These are phyloP conservation scores for Colletotrichum liaoningense DNA, from an alignment of 2,329 filamentous ascomycete genomes.

Conservation along the genomic window DNA sequence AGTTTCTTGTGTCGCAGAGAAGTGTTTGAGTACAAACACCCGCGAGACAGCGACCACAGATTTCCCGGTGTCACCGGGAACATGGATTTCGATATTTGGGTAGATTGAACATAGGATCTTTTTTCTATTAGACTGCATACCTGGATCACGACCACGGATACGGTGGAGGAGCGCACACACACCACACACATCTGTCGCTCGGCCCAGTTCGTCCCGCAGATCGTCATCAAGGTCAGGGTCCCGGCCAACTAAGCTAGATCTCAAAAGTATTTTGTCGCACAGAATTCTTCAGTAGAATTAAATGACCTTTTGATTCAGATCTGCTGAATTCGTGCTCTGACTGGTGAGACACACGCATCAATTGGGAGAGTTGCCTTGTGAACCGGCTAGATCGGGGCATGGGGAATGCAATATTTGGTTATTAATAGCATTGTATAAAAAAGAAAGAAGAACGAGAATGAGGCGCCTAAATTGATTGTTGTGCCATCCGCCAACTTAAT, in stretches of 20 bases:
- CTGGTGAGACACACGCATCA: not conserved
- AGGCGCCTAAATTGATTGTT: too few species aligned
- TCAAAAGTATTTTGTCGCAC: not conserved
- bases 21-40: not conserved
- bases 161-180: not conserved
- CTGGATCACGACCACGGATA: not conserved
- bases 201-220: conserved; percentile 9
- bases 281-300: conserved; percentile 12
- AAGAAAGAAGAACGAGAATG: not conserved
- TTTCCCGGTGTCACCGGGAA: not conserved
- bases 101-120: not conserved
- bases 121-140: not conserved
- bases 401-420: not conserved
- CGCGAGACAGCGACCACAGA: not conserved
- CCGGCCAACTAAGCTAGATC: not conserved
- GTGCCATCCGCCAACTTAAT: not conserved
- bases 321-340: not conserved
- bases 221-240: not conserved
- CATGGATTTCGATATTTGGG: not conserved
- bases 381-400: not conserved
- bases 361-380: not conserved
- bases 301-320: conserved; percentile 11
- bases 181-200: not conserved
- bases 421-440: not conserved
- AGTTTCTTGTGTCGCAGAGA: not conserved